Evolutionary conservation across 2,329 filamentous ascomycete genomes (phyloP).

Genomic region (Thermothelomyces thermophilus): DNA sequence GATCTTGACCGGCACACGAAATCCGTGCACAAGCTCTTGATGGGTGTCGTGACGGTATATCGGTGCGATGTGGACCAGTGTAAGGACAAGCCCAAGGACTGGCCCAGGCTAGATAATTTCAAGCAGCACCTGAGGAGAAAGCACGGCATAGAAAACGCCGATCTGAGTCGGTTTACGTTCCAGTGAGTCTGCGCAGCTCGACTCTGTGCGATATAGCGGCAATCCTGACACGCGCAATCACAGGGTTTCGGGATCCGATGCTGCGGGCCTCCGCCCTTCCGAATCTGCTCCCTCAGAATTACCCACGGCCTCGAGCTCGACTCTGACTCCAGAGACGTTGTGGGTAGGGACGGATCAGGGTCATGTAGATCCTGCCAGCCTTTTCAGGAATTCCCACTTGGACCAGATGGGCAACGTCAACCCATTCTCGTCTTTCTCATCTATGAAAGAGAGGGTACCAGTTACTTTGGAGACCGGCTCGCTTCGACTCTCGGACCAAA

Average conservation of each 20-base stretch:
- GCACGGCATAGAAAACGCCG: conserved; percentile 44
- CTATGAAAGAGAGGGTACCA: conserved; percentile 6
- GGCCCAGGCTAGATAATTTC: conserved; percentile 83
- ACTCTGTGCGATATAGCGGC: too few species aligned
- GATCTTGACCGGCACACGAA: conserved; percentile 75
- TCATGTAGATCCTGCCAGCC: not conserved
- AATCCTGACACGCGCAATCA: not conserved
- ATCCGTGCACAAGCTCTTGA: conserved; percentile 52
- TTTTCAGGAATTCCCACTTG: not conserved
- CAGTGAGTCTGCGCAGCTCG: conserved; percentile 23
- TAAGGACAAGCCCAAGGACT: conserved; percentile 57
- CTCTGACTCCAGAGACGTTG: not conserved
- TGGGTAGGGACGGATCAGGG: conserved; percentile 9
- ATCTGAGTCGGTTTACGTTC: conserved; percentile 32
- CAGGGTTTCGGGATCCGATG: conserved; percentile 1
- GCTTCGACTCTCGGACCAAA: not conserved
- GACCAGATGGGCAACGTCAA: not conserved
- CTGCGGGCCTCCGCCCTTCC: not conserved
- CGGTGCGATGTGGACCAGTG: conserved; percentile 55
- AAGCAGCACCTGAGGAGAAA: conserved; percentile 67
- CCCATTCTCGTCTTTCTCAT: not conserved
- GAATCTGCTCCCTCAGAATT: not conserved
- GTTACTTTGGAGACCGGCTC: too few species aligned
- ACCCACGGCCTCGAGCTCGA: not conserved
- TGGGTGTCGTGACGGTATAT: conserved; percentile 45